Conservation (phyloP, 139 green algal genomes). For the Micromonas pusilla region DNA sequence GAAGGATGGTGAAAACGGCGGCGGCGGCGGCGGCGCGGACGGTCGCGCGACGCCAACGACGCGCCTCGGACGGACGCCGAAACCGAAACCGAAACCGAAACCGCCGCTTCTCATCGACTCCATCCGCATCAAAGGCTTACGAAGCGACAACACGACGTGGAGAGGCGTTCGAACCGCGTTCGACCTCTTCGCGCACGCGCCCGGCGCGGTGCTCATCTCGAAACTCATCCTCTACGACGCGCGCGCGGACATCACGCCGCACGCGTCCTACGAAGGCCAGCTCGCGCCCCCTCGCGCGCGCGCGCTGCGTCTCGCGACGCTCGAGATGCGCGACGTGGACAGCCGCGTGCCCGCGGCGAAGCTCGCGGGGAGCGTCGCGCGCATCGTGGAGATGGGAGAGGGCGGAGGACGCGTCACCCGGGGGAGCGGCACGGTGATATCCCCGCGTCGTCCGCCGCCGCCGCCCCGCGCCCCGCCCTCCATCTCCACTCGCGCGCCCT, state of each 20-base stretch:
- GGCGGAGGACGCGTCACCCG: too few species aligned
- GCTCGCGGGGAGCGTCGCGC: background rate
- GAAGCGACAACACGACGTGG: background rate
- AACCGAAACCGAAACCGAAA: too few species aligned
- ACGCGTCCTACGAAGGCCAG: background rate
- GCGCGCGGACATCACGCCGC: background rate
- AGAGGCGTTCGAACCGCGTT: background rate
- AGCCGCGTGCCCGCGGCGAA: too few species aligned
- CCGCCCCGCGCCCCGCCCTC: too few species aligned
- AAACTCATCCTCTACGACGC: background rate
- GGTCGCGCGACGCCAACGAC: too few species aligned
- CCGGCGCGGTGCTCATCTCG: background rate
- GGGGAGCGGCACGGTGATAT: too few species aligned
- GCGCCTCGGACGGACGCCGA: too few species aligned
- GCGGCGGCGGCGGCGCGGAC: too few species aligned
- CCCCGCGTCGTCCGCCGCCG: too few species aligned
- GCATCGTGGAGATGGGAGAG: background rate
- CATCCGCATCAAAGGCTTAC: background rate
- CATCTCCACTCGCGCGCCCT: too few species aligned
- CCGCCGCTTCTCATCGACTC: background rate
- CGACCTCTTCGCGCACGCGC: background rate
- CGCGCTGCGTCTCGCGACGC: background rate
- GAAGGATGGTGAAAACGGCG: too few species aligned
- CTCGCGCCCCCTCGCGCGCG: too few species aligned
- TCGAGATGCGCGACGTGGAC: background rate